A percentile compares a stretch with the other conserved stretches of the same genome.
Evolutionary conservation across 345 rosid genomes (phyloP).

Genomic region (Eucalyptus decipiens): DNA sequence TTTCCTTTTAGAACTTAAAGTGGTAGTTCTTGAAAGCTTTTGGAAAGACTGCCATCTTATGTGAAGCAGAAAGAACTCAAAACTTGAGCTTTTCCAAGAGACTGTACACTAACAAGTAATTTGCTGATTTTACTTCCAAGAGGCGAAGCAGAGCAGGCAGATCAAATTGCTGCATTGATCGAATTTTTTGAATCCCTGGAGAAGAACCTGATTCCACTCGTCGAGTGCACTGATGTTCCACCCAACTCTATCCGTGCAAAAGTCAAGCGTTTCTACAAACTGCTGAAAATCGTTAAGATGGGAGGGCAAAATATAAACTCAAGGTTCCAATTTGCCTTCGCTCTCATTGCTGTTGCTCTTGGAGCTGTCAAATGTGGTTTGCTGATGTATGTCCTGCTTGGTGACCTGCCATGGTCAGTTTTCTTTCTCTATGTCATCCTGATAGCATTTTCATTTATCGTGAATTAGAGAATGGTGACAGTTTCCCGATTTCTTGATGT

Average conservation of each 20-base stretch:
- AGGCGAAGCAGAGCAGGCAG: not conserved
- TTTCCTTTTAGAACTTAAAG: too few relatives aligned
- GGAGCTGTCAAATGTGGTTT: not conserved
- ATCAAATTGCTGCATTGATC: not conserved
- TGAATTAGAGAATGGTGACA: not conserved
- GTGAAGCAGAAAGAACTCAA: not conserved
- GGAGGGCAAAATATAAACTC: not conserved
- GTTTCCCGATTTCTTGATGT: accelerated
- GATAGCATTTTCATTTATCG: accelerated
- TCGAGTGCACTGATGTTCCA: not conserved
- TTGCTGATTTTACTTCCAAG: not conserved
- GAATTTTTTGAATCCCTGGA: not conserved
- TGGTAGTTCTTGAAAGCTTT: not conserved
- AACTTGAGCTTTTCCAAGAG: not conserved
- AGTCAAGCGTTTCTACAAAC: not conserved
- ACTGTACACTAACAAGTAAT: not conserved
- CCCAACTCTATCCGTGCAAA: not conserved
- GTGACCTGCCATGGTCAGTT: not conserved
- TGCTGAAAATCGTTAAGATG: not conserved
- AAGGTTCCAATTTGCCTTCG: accelerated
- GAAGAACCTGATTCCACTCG: not conserved
- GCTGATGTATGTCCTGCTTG: not conserved
- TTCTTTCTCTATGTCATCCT: accelerated
- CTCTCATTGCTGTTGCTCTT: not conserved
- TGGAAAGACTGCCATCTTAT: too few relatives aligned